Percentiles rank a stretch among this genome's conserved stretches.
Conservation (phyloP, 192 early-diverging fungal species). For the Coemansia sp. region DNA sequence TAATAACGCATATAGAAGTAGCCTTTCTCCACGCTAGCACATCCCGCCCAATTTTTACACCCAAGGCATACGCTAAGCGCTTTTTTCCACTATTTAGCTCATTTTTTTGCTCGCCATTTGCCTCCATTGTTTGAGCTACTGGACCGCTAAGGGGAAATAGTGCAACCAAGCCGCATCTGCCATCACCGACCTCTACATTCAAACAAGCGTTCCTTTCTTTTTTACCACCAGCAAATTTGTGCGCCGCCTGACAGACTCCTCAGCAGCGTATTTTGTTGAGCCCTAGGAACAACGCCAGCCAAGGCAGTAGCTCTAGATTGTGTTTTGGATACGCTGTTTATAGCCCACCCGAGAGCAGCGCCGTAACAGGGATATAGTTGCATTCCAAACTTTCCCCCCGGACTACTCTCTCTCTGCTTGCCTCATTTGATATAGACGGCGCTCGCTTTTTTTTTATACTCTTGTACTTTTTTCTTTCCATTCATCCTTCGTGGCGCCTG, state of each 20-base stretch:
- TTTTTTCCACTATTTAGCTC: conserved; percentile 9
- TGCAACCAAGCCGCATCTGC: conserved; percentile 5
- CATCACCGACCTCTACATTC: not conserved
- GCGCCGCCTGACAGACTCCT: not conserved
- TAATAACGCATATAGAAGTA: not conserved
- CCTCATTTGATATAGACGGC: conserved; percentile 4
- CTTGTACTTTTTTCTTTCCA: not conserved
- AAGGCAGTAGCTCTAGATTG: conserved; percentile 12
- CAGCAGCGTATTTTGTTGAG: not conserved
- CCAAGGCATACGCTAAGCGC: not conserved
- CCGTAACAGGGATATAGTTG: conserved; percentile 2
- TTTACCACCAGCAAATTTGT: not conserved
- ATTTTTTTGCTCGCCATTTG: not conserved
- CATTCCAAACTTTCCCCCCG: conserved; percentile 5
- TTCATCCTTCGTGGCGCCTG: not conserved
- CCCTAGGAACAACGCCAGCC: conserved; percentile 5
- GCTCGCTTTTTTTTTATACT: conserved; percentile 1
- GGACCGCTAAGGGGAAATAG: conserved; percentile 10
- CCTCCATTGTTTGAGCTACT: not conserved
- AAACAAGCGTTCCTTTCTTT: not conserved
- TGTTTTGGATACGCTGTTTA: conserved; percentile 11
- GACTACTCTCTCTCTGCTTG: conserved; percentile 2
- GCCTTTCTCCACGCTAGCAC: not conserved
- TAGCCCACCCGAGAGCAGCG: not conserved
- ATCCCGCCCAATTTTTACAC: not conserved